A percentile compares a stretch with the other conserved stretches of the same genome.
These are phyloP conservation scores for Porodaedalea pini DNA, from an alignment of 1,284 basidiomycete genomes.

Conservation along the genomic window DNA sequence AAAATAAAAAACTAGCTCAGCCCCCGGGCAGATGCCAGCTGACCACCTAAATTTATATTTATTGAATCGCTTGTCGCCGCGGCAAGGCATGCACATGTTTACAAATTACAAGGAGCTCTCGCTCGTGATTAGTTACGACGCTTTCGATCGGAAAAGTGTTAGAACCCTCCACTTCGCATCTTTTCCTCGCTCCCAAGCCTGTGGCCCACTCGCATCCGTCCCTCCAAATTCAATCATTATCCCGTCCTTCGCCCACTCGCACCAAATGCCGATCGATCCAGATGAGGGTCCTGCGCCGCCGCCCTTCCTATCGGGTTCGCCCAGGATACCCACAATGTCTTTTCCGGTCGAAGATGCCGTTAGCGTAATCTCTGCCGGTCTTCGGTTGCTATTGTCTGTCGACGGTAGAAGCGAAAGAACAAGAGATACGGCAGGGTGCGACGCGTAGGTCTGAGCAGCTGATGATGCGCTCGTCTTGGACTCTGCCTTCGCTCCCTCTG, in stretches of 20 bases:
- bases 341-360: conserved; percentile 59
- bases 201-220: conserved; percentile 66
- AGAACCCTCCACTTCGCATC: conserved; percentile 74
- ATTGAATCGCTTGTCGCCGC: no score
- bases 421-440: conserved; percentile 52
- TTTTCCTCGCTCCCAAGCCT: conserved; percentile 82
- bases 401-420: conserved; percentile 38
- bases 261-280: conserved; percentile 87
- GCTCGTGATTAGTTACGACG: neutral
- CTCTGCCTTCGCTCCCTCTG: conserved; percentile 26
- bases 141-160: conserved; percentile 52
- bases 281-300: conserved; percentile 76
- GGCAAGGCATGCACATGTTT: neutral
- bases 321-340: conserved; percentile 68
- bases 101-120: no score
- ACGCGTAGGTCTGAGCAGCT: conserved; percentile 45
- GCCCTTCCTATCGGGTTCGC: conserved; percentile 84
- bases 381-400: conserved; percentile 36
- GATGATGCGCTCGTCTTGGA: conserved; percentile 35
- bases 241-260: conserved; percentile 81
- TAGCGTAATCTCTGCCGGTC: conserved; percentile 44
- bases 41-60: no score
- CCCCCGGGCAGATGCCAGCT: no score
- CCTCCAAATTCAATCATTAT: conserved; percentile 83
- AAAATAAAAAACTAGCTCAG: no score